phyloP scores from a whole-genome alignment of 805 yeast species.

The Candida xiaguanensis region DNA sequence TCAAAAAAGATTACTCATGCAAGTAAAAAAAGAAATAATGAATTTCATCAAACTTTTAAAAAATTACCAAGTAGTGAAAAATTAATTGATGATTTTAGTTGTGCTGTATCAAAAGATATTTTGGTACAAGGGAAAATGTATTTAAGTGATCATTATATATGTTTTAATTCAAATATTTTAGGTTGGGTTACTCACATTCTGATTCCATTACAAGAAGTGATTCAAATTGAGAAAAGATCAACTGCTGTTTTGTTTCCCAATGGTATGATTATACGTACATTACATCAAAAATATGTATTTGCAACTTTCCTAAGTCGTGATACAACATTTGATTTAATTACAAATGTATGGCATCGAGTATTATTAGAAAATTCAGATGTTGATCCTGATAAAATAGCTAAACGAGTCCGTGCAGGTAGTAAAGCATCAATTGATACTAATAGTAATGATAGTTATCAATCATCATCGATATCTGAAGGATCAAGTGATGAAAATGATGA shows the following conservation, averaged over 20 bases:
- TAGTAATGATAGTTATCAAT: conserved; percentile 3
- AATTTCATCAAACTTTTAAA: conserved; percentile 58
- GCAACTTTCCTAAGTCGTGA: conserved; percentile 67
- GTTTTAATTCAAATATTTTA: conserved; percentile 64
- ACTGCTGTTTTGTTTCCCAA: conserved; percentile 70
- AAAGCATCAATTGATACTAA: conserved; percentile 3
- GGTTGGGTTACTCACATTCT: conserved; percentile 62
- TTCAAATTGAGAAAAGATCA: conserved; percentile 59
- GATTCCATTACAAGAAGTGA: conserved; percentile 58
- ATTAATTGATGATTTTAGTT: conserved; percentile 57
- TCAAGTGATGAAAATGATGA: conserved; percentile 13
- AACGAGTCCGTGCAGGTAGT: conserved; percentile 9
- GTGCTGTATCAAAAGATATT: conserved; percentile 66
- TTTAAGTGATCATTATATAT: conserved; percentile 50
- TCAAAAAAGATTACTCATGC: conserved; percentile 28
- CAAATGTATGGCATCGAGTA: conserved; percentile 57
- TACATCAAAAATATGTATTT: conserved; percentile 59
- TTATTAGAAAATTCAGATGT: conserved; percentile 21
- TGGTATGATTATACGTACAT: conserved; percentile 59
- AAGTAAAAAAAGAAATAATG: conserved; percentile 50
- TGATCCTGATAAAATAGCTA: conserved; percentile 13
- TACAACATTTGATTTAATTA: conserved; percentile 45
- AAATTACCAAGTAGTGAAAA: conserved; percentile 48
- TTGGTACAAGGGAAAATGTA: conserved; percentile 65
- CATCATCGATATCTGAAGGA: conserved; percentile 4